phyloP scores from a whole-genome alignment of 148 eudicot species.

The Fagopyrum esculentum region DNA sequence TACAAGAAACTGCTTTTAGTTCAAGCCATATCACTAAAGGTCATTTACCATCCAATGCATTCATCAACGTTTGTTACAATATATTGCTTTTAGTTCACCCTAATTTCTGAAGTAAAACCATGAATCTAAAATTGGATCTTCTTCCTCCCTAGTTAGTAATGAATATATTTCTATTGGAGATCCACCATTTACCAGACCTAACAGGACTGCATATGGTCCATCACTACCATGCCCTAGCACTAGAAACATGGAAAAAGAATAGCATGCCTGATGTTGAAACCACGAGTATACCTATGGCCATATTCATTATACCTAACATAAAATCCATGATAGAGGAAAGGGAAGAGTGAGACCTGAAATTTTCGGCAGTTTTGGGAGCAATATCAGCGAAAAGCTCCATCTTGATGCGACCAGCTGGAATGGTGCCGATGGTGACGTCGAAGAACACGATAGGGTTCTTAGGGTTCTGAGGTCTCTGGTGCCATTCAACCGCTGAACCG shows the following conservation, averaged over 20 bases:
- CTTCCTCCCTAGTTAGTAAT: too few species aligned
- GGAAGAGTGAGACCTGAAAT: slow-evolving; percentile 46
- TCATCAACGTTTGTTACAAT: neutral
- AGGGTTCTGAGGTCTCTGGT: slow-evolving; percentile 60
- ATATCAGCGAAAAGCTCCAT: slow-evolving; percentile 85
- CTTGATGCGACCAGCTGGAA: slow-evolving; percentile 72
- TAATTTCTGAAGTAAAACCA: too few species aligned
- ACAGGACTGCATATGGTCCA: too few species aligned
- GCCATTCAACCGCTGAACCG: slow-evolving; percentile 45
- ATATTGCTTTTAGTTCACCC: neutral
- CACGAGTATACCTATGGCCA: too few species aligned
- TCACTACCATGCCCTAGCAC: too few species aligned
- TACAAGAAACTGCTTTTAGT: neutral
- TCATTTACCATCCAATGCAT: too few species aligned
- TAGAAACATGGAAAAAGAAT: too few species aligned
- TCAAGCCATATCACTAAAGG: too few species aligned
- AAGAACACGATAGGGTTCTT: slow-evolving; percentile 74
- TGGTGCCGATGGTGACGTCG: slow-evolving; percentile 67
- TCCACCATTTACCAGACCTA: too few species aligned
- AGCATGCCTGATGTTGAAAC: too few species aligned
- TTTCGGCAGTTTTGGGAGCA: slow-evolving; percentile 73
- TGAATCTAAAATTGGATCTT: too few species aligned
- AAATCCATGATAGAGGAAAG: neutral
- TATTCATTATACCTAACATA: neutral
- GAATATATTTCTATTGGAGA: too few species aligned